Conservation (phyloP, 495 filamentous ascomycete genomes). For the Xylaria sp. region DNA sequence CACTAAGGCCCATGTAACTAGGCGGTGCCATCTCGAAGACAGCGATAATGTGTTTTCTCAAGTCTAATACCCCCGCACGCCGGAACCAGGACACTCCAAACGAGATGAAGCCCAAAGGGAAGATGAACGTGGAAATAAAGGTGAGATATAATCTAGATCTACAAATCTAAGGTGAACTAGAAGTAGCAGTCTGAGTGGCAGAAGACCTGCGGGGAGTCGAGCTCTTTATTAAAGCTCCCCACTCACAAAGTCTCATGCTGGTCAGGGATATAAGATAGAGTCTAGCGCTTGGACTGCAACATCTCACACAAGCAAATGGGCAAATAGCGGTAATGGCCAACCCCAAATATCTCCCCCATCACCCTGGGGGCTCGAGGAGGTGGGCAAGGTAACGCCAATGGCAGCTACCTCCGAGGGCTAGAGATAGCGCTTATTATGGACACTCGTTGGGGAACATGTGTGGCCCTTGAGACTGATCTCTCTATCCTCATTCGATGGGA, state of each 20-base stretch:
- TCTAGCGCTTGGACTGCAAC: background rate
- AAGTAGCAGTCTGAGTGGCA: conserved; percentile 2
- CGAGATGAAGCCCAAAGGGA: conserved; percentile 2
- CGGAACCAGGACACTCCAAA: background rate
- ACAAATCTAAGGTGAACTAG: background rate
- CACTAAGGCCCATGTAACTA: conserved; percentile 67
- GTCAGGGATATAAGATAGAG: conserved; percentile 8
- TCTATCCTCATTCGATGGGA: background rate
- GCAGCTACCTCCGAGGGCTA: background rate
- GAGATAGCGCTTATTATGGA: conserved; percentile 20
- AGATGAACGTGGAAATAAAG: background rate
- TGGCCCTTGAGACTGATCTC: conserved; percentile 1
- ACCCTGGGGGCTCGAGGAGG: background rate
- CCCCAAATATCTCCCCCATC: background rate
- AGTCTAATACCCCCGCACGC: background rate
- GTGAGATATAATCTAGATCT: conserved; percentile 8
- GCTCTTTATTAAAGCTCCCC: conserved; percentile 16
- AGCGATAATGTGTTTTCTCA: conserved; percentile 10
- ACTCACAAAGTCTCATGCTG: background rate
- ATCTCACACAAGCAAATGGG: conserved; percentile 15
- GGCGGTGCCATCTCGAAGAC: conserved; percentile 49
- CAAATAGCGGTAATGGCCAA: background rate
- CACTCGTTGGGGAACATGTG: background rate
- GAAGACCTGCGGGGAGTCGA: conserved; percentile 5
- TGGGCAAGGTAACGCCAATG: background rate